A percentile compares a stretch with the other conserved stretches of the same genome.
phyloP scores from a whole-genome alignment of 495 filamentous ascomycete genomes.

The Hypoxylon subgilvum region DNA sequence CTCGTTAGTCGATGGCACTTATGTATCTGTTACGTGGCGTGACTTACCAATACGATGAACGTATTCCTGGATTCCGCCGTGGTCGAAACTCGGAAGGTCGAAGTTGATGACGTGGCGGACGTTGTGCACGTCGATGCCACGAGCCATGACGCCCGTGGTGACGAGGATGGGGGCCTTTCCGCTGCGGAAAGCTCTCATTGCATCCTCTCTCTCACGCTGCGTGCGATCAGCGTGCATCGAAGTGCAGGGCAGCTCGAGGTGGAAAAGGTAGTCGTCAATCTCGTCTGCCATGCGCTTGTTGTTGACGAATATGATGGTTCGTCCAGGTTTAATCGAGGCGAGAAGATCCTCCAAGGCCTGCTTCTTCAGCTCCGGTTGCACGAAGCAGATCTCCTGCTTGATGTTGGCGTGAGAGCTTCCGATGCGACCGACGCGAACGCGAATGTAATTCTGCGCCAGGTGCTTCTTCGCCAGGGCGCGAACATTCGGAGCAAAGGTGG shows the following conservation, averaged over 20 bases:
- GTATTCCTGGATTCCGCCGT: conserved; percentile 94
- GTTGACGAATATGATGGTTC: conserved; percentile 95
- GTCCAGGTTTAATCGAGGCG: conserved; percentile 65
- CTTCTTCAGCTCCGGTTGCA: conserved; percentile 67
- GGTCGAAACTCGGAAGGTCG: conserved; percentile 70
- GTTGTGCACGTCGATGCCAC: conserved; percentile 88
- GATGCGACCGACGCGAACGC: conserved; percentile 82
- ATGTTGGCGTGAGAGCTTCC: conserved; percentile 82
- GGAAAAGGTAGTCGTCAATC: conserved; percentile 86
- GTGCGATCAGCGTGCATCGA: conserved; percentile 88
- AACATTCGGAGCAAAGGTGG: conserved; percentile 81
- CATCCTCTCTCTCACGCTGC: conserved; percentile 91
- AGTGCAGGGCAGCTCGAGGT: conserved; percentile 75
- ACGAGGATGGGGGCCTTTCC: conserved; percentile 80
- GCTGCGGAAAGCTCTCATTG: conserved; percentile 81
- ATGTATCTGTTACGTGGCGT: neutral
- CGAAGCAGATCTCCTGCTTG: conserved; percentile 72
- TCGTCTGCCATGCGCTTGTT: conserved; percentile 74
- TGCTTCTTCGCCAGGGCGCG: conserved; percentile 77
- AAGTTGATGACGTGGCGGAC: conserved; percentile 93
- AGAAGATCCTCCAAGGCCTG: conserved; percentile 75
- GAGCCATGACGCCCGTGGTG: conserved; percentile 81
- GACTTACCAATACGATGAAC: conserved; percentile 86
- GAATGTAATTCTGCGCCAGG: conserved; percentile 72
- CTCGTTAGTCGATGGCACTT: conserved; percentile 22